These are phyloP conservation scores for Candida silvicultrix DNA, from an alignment of 805 yeast genomes.

Conservation along the genomic window DNA sequence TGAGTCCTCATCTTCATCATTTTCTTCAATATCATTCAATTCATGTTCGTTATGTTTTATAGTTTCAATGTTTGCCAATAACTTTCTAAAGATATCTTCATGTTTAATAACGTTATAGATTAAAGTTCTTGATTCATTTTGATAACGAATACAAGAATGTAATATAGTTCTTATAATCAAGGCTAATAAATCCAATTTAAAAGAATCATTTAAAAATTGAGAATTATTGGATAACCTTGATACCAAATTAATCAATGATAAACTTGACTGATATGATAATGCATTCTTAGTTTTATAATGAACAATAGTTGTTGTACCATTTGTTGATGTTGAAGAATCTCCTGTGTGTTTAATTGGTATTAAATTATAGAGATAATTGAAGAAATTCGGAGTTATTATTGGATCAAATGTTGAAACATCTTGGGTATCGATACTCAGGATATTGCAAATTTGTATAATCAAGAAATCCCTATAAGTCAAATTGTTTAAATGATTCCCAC, in stretches of 20 bases:
- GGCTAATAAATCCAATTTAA: slow-evolving; percentile 52
- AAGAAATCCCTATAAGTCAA: slow-evolving; percentile 60
- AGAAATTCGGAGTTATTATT: slow-evolving; percentile 39
- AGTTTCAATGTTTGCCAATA: slow-evolving; percentile 7
- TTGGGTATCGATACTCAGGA: slow-evolving; percentile 28
- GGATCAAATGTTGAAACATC: slow-evolving; percentile 13
- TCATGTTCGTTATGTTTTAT: slow-evolving; percentile 5
- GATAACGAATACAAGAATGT: slow-evolving; percentile 43
- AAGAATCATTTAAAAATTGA: slow-evolving; percentile 22
- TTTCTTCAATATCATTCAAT: slow-evolving; percentile 1
- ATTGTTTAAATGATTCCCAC: slow-evolving; percentile 3
- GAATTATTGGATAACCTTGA: slow-evolving; percentile 22
- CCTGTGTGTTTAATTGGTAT: slow-evolving; percentile 35
- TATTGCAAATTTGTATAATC: slow-evolving; percentile 43
- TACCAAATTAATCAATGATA: slow-evolving; percentile 35
- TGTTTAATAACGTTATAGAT: slow-evolving; percentile 40
- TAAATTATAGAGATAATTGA: slow-evolving; percentile 57
- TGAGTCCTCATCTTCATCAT: slow-evolving; percentile 4
- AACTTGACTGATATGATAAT: slow-evolving; percentile 45
- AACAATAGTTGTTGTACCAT: background rate
- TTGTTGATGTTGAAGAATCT: background rate
- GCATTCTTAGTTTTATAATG: slow-evolving; percentile 26
- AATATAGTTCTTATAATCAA: slow-evolving; percentile 51
- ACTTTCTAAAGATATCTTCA: slow-evolving; percentile 21
- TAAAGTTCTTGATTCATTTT: slow-evolving; percentile 46